These are phyloP conservation scores for Claviceps paspali DNA, from an alignment of 2,329 filamentous ascomycete species.

Conservation along the genomic window DNA sequence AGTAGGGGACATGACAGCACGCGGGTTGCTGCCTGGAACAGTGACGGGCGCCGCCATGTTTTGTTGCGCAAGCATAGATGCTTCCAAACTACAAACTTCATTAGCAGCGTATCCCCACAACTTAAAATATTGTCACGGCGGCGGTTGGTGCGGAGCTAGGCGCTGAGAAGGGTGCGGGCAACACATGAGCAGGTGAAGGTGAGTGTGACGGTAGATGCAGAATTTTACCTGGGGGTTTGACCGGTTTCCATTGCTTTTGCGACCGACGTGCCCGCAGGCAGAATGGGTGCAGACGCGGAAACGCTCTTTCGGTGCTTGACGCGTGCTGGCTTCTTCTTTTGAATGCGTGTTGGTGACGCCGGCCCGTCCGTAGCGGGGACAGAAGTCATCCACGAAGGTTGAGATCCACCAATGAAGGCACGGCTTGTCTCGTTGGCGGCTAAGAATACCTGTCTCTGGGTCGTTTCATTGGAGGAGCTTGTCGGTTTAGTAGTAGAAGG, in stretches of 20 bases:
- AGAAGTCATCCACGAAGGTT: slow-evolving; percentile 3
- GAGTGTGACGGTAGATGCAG: not conserved
- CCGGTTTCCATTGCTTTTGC: not conserved
- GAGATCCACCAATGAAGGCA: slow-evolving; percentile 5
- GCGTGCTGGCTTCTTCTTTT: not conserved
- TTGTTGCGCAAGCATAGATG: not conserved
- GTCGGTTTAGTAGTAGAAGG: not conserved
- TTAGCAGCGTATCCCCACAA: too few relatives aligned
- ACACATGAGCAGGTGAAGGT: too few relatives aligned
- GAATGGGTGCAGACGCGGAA: not conserved
- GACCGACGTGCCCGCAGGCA: not conserved
- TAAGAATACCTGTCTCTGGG: not conserved
- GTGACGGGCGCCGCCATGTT: not conserved
- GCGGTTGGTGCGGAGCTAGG: too few relatives aligned
- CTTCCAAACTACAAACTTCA: not conserved
- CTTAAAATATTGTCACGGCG: too few relatives aligned
- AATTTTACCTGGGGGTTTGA: not conserved
- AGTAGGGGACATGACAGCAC: not conserved
- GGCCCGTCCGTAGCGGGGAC: not conserved
- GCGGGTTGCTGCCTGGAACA: not conserved
- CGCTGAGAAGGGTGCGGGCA: too few relatives aligned
- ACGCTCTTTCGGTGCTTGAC: not conserved
- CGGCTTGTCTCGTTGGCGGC: slow-evolving; percentile 5
- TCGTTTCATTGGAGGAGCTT: not conserved
- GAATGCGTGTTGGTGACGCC: not conserved